These are phyloP conservation scores for Teunomyces gatunensis DNA, from an alignment of 805 yeast genomes.

Conservation along the genomic window DNA sequence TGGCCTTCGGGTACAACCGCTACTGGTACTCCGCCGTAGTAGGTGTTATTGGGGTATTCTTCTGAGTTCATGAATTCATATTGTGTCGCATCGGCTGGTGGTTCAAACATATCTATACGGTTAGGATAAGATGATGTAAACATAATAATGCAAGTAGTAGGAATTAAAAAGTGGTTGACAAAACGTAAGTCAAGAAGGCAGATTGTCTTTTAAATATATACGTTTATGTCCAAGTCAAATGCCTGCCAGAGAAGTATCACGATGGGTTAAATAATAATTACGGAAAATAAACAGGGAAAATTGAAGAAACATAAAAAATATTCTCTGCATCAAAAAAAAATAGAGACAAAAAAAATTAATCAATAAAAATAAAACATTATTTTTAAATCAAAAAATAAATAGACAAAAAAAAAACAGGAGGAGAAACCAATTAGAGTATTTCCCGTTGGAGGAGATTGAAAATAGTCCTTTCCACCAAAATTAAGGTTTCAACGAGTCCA, in stretches of 20 bases:
- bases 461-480: not conserved
- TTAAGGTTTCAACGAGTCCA: not conserved
- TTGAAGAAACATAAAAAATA: not conserved
- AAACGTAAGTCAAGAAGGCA: not conserved
- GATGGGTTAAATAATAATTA: constrained; percentile 3
- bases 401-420: not conserved
- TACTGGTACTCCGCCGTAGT: not conserved
- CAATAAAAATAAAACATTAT: not conserved
- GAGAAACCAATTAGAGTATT: not conserved
- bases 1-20: not conserved
- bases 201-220: constrained; percentile 3
- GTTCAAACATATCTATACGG: constrained; percentile 18
- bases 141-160: constrained; percentile 1
- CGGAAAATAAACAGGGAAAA: constrained; percentile 1
- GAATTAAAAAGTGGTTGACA: not conserved
- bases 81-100: constrained; percentile 8
- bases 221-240: not conserved
- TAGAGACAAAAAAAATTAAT: not conserved
- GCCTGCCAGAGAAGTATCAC: constrained; percentile 1
- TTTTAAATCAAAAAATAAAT: not conserved
- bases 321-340: not conserved
- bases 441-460: not conserved
- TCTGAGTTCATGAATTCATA: not conserved
- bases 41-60: not conserved
- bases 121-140: constrained; percentile 5